Percentiles rank a stretch among this genome's conserved stretches.
Conservation (phyloP, 805 yeast species). For the Myxozyma monticola region DNA sequence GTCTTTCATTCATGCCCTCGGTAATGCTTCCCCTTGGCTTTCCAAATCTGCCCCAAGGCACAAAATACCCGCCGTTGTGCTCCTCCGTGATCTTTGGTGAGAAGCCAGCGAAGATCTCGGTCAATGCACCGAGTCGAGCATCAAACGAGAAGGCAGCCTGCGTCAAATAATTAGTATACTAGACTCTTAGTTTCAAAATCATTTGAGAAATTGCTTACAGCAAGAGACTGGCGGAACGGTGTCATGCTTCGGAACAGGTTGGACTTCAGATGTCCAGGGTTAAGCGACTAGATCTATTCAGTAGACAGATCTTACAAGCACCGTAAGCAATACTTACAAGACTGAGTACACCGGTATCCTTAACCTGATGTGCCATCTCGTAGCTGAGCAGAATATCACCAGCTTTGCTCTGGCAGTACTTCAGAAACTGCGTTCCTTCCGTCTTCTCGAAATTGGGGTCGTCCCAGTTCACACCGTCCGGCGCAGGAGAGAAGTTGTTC, state of each 20-base stretch:
- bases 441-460: conserved; percentile 38
- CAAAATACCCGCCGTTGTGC: conserved; percentile 42
- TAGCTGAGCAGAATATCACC: conserved; percentile 26
- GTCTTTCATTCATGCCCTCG: conserved; percentile 17
- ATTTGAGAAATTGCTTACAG: conserved; percentile 4
- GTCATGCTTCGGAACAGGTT: conserved; percentile 21
- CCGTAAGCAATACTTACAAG: conserved; percentile 10
- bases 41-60: conserved; percentile 49
- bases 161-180: too few relatives aligned
- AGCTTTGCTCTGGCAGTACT: conserved; percentile 50
- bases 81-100: conserved; percentile 41
- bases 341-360: conserved; percentile 23
- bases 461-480: conserved; percentile 41
- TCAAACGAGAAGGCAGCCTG: conserved; percentile 23
- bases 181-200: too few relatives aligned
- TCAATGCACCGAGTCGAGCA: conserved; percentile 45
- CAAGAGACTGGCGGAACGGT: conserved; percentile 13
- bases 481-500: conserved; percentile 37
- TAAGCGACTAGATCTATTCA: conserved; percentile 15
- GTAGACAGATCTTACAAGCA: not conserved
- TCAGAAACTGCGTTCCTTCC: conserved; percentile 17
- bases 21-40: conserved; percentile 15
- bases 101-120: conserved; percentile 48
- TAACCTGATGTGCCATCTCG: conserved; percentile 12
- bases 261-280: conserved; percentile 28